Evolutionary conservation across 495 filamentous ascomycete genomes (phyloP), one percentile per base, ranked within the genome.

Genomic region (Trichoderma asperelloides): DNA sequence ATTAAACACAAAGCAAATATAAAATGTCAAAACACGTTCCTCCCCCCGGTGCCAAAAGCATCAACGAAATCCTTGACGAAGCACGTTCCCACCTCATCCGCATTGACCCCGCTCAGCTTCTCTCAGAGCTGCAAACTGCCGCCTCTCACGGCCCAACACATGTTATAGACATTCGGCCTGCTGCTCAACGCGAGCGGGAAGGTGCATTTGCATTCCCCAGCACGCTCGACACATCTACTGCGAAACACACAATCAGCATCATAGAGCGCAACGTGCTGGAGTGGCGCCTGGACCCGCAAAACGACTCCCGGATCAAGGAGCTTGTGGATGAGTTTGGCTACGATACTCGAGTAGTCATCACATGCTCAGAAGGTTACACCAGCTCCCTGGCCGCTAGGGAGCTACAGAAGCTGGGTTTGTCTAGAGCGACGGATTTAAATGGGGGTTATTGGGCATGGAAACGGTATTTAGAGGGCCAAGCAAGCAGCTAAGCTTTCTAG

Each of bases 291-390:
- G 55, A 60, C 16, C 55, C 55, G 23, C 55, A 60, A 30, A 60
- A 18, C 55, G 55, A 60, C 3, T 23, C 55, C 16, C 55, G 55
- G 9, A 60, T 60, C 55, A 60, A 60, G 25, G 55, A 60, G 55
- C 27, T 60, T 28, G 55, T 60, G 25, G 55, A 60, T 25, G 55
- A 60, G 55, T 60, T 60, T 33, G 55, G 55, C 23, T 60, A 60
- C 12, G 55, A 60, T 25, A 60, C 55, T 8, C 23, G 55, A 25
- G 25, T 60, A 7, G 55, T 60, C 28, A 25, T 60, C 2, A 28
- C 23, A 7, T 60, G 55, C 28, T 60, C 55, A 30, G 55, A 60
- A 12, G 55, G 55, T 4, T 60, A 60, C 25, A 60, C 55, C 1
- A 60, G 55, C 16, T 60, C 55, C 2, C 7, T 60, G 55, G 55